Base-by-base conservation (phyloP, 441 rosid genomes). In the Isatis lusitanica region DNA sequence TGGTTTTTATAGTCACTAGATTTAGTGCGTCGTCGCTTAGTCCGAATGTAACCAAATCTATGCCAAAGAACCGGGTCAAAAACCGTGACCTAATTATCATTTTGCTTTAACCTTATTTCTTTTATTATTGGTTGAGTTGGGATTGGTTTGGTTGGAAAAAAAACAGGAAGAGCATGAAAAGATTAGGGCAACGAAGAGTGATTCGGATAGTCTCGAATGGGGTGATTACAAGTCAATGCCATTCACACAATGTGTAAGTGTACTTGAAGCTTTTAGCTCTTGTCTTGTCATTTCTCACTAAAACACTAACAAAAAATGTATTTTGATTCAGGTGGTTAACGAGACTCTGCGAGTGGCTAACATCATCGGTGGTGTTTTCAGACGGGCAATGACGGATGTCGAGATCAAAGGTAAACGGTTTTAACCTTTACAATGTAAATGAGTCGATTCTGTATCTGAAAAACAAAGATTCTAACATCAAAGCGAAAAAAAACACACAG, bases 141-240 rank as follows among this genome's bases (percentile, higher is more conserved):
- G 44, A n/a, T 17, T 43, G 30, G 35, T 53, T 52, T 76, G 66
- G 31, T 70, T 75, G 40, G 4, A 44, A 55, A 50, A 36, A 8
- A 39, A 71, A 66, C 90, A 93, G 99, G 97, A 90, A 63, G 99
- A 93, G 79, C 99, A 95, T 15, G 97, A 87, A 15, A 81, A 71
- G 78, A 90, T 95, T n/a, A 90, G 91, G 59, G 87, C 84, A 13
- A 83, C 36, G 80, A 93, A 88, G 76, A 71, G 70, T 7, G 84
- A 81, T 33, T 52, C 80, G 0, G 83, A 83, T 50, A 85, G 83
- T 42, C 89, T 95, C 11, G 90, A 86, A 63, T 95, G 99, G 99
- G 81, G 70, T 70, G 99, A 95, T 77, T 95, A 95, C 76, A 95
- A 93, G 82, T 86, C 98, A n/a, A 95, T 95, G 99, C 88, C 93